Evolutionary conservation across 2,329 filamentous ascomycete species (phyloP), one percentile per base, ranked within the genome.

Genomic region (Diaporthe nobilis): DNA sequence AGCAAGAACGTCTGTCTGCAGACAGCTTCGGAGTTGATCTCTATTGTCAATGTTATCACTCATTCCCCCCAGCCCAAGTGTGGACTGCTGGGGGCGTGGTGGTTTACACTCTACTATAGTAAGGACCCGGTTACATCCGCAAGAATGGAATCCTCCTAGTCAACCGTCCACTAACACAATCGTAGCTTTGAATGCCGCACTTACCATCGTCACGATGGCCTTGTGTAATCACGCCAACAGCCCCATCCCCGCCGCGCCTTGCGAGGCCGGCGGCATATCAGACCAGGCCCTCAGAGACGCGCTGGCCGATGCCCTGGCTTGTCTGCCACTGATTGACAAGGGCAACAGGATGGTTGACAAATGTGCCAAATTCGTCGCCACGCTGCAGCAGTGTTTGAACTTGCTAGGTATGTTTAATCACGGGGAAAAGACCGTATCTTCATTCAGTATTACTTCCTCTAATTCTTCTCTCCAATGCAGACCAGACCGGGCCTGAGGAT

Each of bases 51-150:
- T 3, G 71, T 74, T 4, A 75, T 79, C 13, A 76, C 77, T 31
- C 73, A 76, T 15, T 76, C 78, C 13, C 67, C 68, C 1, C 77
- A 76, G 1, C 70, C 77, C 13, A 71, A 67, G 4, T 71, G 77
- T 10, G 76, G 73, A 10, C 76, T 82, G 31, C 76, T 82, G 2
- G 82, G 82, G 1, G 82, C 81, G 0, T 82, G 82, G 82, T 82
- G 81, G 79, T 83, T 82, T 25, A 81, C 80, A 0, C 75, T 82
- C 4, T 82, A 82, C 39, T 82, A 82, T 42, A 81, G 81, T 82
- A 28, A 74, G 81, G 31, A 17, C n/a, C n/a, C n/a, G n/a, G n/a
- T n/a, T 6, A n/a, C 31, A 1, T 5, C 22, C 2, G 12, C 37
- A 17, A 57, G 2, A 0, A 25, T 28, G 7, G 3, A 31, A 28